These are phyloP conservation scores for Globisporangium sylvaticum DNA, from an alignment of 352 stramenopile genomes.

Conservation along the genomic window DNA sequence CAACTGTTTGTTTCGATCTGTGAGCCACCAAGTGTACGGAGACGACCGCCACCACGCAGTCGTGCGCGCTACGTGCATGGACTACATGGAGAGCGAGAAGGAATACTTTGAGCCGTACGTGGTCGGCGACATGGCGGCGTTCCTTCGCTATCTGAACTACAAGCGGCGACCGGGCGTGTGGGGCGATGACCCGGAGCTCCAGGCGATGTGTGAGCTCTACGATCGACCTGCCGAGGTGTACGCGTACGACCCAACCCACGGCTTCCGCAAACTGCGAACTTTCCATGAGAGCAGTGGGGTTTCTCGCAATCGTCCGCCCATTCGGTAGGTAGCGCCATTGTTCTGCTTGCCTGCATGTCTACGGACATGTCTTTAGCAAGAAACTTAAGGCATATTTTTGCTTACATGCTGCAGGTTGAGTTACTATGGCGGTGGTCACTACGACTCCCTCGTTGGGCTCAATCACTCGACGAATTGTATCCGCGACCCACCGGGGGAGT, in stretches of 20 bases:
- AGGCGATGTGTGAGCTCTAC: constrained; percentile 94
- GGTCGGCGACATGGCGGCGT: constrained; percentile 83
- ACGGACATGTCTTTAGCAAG: too few relatives aligned
- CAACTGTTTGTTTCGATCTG: constrained; percentile 97
- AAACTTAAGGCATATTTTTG: background rate
- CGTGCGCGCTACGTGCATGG: constrained; percentile 88
- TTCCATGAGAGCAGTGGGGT: constrained; percentile 82
- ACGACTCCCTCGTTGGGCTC: constrained; percentile 80
- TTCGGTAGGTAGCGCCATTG: constrained; percentile 35
- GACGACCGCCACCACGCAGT: constrained; percentile 87
- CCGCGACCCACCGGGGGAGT: constrained; percentile 52
- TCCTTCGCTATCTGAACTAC: constrained; percentile 87
- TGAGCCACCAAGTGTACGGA: constrained; percentile 96
- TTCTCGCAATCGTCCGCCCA: constrained; percentile 55
- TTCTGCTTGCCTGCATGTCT: background rate
- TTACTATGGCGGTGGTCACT: constrained; percentile 91
- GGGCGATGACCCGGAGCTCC: constrained; percentile 95
- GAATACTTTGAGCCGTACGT: constrained; percentile 92
- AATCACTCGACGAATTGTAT: constrained; percentile 57
- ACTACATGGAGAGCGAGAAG: constrained; percentile 94
- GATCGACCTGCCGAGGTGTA: constrained; percentile 89
- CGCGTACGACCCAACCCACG: constrained; percentile 66
- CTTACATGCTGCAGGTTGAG: constrained; percentile 50
- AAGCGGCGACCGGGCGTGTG: constrained; percentile 91
- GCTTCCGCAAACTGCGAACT: constrained; percentile 80